phyloP scores from a whole-genome alignment of 805 yeast species.

The Kluyveromyces starmeri region DNA sequence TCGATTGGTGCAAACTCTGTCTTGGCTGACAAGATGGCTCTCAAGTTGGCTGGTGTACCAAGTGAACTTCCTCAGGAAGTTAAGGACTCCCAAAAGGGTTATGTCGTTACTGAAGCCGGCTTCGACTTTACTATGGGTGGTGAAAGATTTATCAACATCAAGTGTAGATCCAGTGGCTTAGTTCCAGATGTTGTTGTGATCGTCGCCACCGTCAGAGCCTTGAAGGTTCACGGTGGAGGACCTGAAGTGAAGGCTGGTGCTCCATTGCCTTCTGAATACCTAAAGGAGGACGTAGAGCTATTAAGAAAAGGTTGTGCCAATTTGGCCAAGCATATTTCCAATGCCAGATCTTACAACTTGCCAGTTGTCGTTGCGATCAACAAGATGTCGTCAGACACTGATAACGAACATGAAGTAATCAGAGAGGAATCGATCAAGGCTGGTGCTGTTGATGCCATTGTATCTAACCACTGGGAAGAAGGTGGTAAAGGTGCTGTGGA shows the following conservation, averaged over 20 bases:
- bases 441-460: conserved; percentile 73
- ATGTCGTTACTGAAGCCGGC: conserved; percentile 95
- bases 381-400: conserved; percentile 67
- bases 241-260: conserved; percentile 84
- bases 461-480: conserved; percentile 79
- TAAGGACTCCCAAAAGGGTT: conserved; percentile 60
- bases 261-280: conserved; percentile 63
- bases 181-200: conserved; percentile 85
- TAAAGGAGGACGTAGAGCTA: conserved; percentile 60
- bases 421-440: conserved; percentile 61
- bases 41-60: conserved; percentile 74
- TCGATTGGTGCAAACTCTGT: conserved; percentile 96
- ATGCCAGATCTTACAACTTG: conserved; percentile 62
- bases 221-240: conserved; percentile 83
- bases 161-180: conserved; percentile 86
- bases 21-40: conserved; percentile 85
- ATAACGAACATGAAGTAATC: conserved; percentile 58
- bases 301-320: conserved; percentile 64
- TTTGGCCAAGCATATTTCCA: conserved; percentile 66
- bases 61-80: no score
- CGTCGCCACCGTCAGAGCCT: conserved; percentile 95
- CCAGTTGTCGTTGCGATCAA: conserved; percentile 80
- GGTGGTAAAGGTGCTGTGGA: conserved; percentile 79
- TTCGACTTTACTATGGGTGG: conserved; percentile 99
- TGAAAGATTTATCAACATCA: conserved; percentile 91